Evolutionary conservation across 108 stramenopile species (phyloP), one percentile per base, ranked within the genome.

Genomic region (Cyclotella atomus): DNA sequence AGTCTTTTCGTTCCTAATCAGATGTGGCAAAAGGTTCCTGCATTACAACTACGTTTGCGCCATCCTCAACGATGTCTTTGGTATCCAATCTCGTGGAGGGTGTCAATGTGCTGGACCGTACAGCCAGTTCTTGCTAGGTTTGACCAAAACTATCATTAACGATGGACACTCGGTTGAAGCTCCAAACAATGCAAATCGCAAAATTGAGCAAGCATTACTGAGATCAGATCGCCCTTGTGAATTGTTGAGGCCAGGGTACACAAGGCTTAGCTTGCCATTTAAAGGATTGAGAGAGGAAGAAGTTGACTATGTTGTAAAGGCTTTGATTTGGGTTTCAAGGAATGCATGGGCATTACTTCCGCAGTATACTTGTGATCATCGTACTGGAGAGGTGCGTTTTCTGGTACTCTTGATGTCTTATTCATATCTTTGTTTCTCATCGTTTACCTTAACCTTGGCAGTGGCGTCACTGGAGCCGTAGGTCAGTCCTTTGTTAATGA

Each of bases 21-120:
- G 84, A 21, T 91, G 84, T 46, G 91, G 92, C 6, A 68, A 25
- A 19, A 63, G 94, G 38, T 97, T 93, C 82, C 78, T 99, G 32
- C 99, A 99, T 71, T 98, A 95, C 80, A 97, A 97, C 65, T 98
- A 96, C 65, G 99, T 99, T 41, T 97, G 96, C 53, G 97, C 97
- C 27, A 75, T 99, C 28, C 83, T 99, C 29, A 97, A 97, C 72
- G 99, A 99, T 85, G 75, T 99, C 12, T 99, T 98, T 75, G 99
- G 99, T 3, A 96, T 99, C 52, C 99, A 99, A 87, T 84, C 83
- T 32, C 79, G 97, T 7, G 95, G 95, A 27, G 97, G 97, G 12
- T 98, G 97, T 71, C 91, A 92, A 81, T 98, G 97, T 70, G 92
- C 96, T 49, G 97, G 97, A 23, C 96, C 95, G 0, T 97, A 91